Percentiles rank a stretch among this genome's conserved stretches.
phyloP scores from a whole-genome alignment of 2,329 filamentous ascomycete species.

The Penicillium glabrum region DNA sequence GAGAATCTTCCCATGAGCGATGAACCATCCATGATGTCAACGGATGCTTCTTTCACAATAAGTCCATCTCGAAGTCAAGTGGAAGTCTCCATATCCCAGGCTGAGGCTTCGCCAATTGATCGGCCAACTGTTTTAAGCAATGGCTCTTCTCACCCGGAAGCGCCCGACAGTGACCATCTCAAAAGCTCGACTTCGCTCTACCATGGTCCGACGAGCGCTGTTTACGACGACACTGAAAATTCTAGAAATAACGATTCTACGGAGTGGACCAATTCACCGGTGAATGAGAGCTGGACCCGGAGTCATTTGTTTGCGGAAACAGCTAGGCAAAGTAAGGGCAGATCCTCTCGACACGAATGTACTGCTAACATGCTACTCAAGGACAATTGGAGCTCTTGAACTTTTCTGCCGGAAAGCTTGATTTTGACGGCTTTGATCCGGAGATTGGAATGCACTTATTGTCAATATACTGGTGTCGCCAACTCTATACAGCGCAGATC shows the following conservation, averaged over 20 bases:
- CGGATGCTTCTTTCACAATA: slow-evolving; percentile 5
- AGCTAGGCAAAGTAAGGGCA: slow-evolving; percentile 22
- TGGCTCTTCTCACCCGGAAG: slow-evolving; percentile 18
- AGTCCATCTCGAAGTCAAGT: slow-evolving; percentile 4
- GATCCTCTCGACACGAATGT: too few species aligned
- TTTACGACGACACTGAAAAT: slow-evolving; percentile 21
- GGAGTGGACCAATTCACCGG: neutral
- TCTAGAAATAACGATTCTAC: slow-evolving; percentile 4
- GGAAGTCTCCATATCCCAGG: neutral
- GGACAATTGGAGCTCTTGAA: slow-evolving; percentile 54
- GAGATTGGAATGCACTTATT: slow-evolving; percentile 55
- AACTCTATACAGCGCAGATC: slow-evolving; percentile 50
- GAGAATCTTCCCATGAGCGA: neutral
- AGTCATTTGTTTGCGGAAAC: slow-evolving; percentile 26
- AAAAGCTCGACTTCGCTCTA: slow-evolving; percentile 18
- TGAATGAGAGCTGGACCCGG: slow-evolving; percentile 17
- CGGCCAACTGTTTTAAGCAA: slow-evolving; percentile 4
- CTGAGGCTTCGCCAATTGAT: slow-evolving; percentile 9
- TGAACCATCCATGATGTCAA: slow-evolving; percentile 1
- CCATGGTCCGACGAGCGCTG: slow-evolving; percentile 25
- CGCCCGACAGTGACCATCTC: slow-evolving; percentile 15
- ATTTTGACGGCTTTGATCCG: slow-evolving; percentile 58
- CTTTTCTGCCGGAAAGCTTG: slow-evolving; percentile 46
- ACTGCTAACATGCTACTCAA: neutral
- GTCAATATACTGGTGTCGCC: slow-evolving; percentile 55